These are phyloP conservation scores for Lactifluus piperatus DNA, from an alignment of 768 basidiomycete genomes.

Conservation along the genomic window DNA sequence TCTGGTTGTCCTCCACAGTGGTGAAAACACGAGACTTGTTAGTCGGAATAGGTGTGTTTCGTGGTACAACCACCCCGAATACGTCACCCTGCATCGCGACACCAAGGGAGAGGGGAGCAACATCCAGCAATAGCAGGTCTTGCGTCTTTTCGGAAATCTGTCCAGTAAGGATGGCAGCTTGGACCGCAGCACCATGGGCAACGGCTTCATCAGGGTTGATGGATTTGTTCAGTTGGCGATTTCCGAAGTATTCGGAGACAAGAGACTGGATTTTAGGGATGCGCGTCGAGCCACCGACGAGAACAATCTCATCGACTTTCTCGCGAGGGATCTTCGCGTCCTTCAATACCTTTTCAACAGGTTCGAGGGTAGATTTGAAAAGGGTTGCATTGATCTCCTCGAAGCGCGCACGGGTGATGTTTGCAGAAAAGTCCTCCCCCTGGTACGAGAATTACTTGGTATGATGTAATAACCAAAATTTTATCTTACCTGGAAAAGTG, in stretches of 20 bases:
- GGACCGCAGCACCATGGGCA: slow-evolving; percentile 98
- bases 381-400: slow-evolving; percentile 95
- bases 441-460: slow-evolving; percentile 26
- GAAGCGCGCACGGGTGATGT: slow-evolving; percentile 98
- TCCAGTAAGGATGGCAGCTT: slow-evolving; percentile 97
- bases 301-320: slow-evolving; percentile 98
- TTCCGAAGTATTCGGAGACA: slow-evolving; percentile 97
- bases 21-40: slow-evolving; percentile 99
- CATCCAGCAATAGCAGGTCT: slow-evolving; percentile 96
- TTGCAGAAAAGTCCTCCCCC: slow-evolving; percentile 98
- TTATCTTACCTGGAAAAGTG: slow-evolving; percentile 73
- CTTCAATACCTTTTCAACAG: slow-evolving; percentile 98
- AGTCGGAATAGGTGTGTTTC: slow-evolving; percentile 98
- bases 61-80: slow-evolving; percentile 98
- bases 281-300: slow-evolving; percentile 99
- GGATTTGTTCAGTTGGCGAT: slow-evolving; percentile 97
- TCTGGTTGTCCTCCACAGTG: slow-evolving; percentile 99
- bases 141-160: slow-evolving; percentile 99
- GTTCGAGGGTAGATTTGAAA: slow-evolving; percentile 97
- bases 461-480: background rate
- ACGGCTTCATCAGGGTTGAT: slow-evolving; percentile 99
- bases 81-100: slow-evolving; percentile 99
- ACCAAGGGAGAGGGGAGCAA: slow-evolving; percentile 96
- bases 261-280: slow-evolving; percentile 98
- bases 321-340: slow-evolving; percentile 97